Evolutionary conservation across 2,329 filamentous ascomycete genomes (phyloP).

Genomic region (Cladophialophora exuberans): DNA sequence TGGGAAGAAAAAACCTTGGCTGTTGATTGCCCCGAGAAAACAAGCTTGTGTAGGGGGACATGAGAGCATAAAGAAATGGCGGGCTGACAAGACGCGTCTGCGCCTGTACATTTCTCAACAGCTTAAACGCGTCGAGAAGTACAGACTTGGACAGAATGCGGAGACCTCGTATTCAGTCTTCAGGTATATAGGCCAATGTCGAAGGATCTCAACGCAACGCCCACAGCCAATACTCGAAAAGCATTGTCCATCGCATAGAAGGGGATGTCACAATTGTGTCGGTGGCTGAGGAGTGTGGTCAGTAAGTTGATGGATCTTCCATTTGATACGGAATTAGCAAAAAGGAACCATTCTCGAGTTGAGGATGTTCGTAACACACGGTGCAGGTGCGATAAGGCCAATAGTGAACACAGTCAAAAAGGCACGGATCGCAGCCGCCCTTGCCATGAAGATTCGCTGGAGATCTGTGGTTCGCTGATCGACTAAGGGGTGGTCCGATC

Average conservation of each 20-base stretch:
- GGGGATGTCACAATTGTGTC: neutral
- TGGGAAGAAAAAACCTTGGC: neutral
- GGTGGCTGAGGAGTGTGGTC: too few relatives aligned
- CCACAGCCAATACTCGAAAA: neutral
- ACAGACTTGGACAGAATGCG: neutral
- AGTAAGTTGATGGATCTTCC: too few relatives aligned
- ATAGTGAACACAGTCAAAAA: neutral
- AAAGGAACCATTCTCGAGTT: too few relatives aligned
- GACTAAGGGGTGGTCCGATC: neutral
- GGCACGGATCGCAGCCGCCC: slow-evolving; percentile 1
- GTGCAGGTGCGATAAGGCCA: too few relatives aligned
- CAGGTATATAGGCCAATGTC: too few relatives aligned
- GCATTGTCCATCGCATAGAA: neutral
- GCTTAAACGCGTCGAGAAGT: too few relatives aligned
- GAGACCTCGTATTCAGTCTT: neutral
- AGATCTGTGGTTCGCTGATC: neutral
- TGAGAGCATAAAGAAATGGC: neutral
- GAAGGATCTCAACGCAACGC: neutral
- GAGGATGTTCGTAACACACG: neutral
- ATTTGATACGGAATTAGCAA: too few relatives aligned
- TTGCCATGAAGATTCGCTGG: neutral
- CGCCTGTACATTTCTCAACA: neutral
- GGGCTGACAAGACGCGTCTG: neutral
- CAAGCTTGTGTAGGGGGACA: neutral
- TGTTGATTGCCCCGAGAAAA: neutral